Conservation (phyloP, 805 yeast genomes). For the Metschnikowia peoriensis region DNA sequence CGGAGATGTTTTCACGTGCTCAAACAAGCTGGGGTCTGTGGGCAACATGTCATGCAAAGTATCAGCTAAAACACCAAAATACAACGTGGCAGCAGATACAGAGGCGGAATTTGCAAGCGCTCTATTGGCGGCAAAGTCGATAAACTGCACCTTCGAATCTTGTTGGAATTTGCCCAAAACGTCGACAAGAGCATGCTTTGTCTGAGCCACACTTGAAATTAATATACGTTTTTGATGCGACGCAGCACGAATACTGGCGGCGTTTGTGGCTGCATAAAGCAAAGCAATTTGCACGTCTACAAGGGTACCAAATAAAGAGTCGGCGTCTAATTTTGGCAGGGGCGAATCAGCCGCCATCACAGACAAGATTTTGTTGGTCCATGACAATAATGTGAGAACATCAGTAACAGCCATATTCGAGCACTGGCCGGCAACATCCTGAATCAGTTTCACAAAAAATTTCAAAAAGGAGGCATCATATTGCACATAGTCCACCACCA, state of each 20-base stretch:
- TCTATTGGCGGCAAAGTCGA: conserved; percentile 4
- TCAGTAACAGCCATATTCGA: conserved; percentile 51
- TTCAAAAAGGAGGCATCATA: conserved; percentile 32
- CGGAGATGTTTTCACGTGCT: conserved; percentile 12
- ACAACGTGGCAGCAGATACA: conserved; percentile 15
- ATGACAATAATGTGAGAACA: conserved; percentile 53
- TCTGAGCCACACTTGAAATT: conserved; percentile 29
- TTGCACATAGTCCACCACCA: conserved; percentile 37
- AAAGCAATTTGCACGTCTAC: conserved; percentile 34
- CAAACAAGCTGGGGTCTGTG: conserved; percentile 22
- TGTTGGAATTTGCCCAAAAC: conserved; percentile 5
- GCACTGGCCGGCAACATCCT: conserved; percentile 27
- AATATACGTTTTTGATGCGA: conserved; percentile 23
- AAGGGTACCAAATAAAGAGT: conserved; percentile 3
- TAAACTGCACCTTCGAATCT: neutral
- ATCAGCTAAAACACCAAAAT: conserved; percentile 25
- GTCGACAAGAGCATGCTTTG: conserved; percentile 23
- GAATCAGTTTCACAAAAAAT: conserved; percentile 40
- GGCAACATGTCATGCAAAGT: conserved; percentile 26
- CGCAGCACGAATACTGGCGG: conserved; percentile 25
- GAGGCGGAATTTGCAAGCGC: conserved; percentile 2
- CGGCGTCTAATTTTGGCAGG: conserved; percentile 20
- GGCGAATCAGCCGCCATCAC: conserved; percentile 8
- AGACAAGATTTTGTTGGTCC: conserved; percentile 42
- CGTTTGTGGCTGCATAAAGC: conserved; percentile 35